Evolutionary conservation across 2,329 filamentous ascomycete species (phyloP), one percentile per base, ranked within the genome.

Genomic region (Colletotrichum lindemuthianum): DNA sequence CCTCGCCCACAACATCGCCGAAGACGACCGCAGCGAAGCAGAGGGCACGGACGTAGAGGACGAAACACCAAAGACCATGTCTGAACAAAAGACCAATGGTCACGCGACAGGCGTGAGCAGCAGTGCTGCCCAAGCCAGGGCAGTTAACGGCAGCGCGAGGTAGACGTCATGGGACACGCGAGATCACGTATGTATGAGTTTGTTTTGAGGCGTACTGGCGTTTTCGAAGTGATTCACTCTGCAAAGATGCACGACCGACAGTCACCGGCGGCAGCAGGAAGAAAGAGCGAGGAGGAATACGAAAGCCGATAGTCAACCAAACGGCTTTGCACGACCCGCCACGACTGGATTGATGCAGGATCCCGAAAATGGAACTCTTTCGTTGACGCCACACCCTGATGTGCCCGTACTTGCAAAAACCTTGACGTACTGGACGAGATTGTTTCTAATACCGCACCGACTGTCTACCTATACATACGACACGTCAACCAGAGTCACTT

Each of bases 1-100:
- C 69, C 79, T 91, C 15, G 81, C 86, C 45, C 85, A 84, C 70
- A 84, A 86, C 56, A 81, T 83, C 16, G 84, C 84, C 39, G 85
- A 88, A 54, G 92, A 94, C 72, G 91, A 93, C 67, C 84, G 91
- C 67, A 92, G 90, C 66, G 90, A 92, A 52, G 81, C 77, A 16
- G 87, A 90, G 70, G 89, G 90, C 50, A 88, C 89, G 37, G 86
- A 87, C 7, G 86, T 72, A 6, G 70, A 73, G 32, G 65, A 69
- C n/a, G 63, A 72, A 53, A 36, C 69, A 67, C 59, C 69, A 51
- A 67, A 63, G 56, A 56, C 60, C 15, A 57, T 53, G 32, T 40
- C 51, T 24, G 43, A 48, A 8, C 44, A 61, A n/a, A 50, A 45
- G 33, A 40, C 34, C 53, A 68, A 68, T 16, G 64, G 64, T 24